These are phyloP conservation scores for Neltuma alba DNA, from an alignment of 306 rosid species.

Conservation along the genomic window DNA sequence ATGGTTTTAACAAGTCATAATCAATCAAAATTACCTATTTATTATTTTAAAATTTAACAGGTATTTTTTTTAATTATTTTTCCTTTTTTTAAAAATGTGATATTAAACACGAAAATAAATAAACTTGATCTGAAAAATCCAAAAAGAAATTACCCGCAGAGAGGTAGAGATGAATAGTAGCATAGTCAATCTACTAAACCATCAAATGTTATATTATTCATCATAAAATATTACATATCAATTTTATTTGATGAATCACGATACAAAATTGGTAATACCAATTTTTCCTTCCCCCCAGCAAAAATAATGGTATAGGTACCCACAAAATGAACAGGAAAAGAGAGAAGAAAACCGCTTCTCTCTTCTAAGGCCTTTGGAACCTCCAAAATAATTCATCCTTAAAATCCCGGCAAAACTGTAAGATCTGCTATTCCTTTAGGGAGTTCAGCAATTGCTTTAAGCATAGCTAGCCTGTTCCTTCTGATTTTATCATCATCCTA, in stretches of 20 bases:
- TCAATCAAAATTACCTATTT: too few species aligned
- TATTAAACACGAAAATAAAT: not conserved
- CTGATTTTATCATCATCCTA: constrained; percentile 84
- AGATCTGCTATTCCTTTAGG: constrained; percentile 90
- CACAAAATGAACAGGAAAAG: constrained; percentile 8
- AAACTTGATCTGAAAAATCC: not conserved
- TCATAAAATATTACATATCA: not conserved
- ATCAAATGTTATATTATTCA: not conserved
- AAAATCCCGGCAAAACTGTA: constrained; percentile 82
- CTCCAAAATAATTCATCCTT: constrained; percentile 37
- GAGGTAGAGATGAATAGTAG: not conserved
- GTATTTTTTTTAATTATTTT: too few species aligned
- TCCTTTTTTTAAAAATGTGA: not conserved
- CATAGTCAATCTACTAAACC: not conserved
- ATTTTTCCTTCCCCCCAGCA: not conserved
- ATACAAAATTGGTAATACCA: constrained; percentile 21
- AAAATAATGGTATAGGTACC: constrained; percentile 12
- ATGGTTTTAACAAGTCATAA: too few species aligned
- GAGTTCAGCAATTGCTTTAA: constrained; percentile 81
- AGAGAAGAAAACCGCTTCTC: not conserved
- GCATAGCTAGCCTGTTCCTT: constrained; percentile 77
- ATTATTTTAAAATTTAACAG: too few species aligned
- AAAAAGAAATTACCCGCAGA: not conserved
- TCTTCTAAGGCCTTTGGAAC: not conserved
- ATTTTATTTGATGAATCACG: constrained; percentile 22